Conservation (phyloP, 1,139 yeast genomes). For the Zygosaccharomyces sapae region DNA sequence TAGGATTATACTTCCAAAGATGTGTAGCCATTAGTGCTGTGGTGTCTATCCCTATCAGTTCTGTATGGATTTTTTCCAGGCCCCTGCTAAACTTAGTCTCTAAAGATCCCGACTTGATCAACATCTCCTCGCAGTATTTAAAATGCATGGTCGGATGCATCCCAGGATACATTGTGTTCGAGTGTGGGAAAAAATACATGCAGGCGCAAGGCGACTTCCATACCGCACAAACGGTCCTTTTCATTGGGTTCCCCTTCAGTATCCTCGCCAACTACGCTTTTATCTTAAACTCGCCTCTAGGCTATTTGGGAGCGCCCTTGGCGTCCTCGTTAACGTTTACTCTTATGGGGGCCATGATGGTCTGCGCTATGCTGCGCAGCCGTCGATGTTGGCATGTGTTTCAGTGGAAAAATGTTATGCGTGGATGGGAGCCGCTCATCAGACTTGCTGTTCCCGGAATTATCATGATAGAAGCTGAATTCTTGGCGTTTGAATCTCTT, state of each 20-base stretch:
- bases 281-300: constrained; percentile 38
- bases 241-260: constrained; percentile 41
- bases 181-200: constrained; percentile 42
- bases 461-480: constrained; percentile 44
- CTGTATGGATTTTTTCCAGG: constrained; percentile 43
- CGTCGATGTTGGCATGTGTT: constrained; percentile 39
- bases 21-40: constrained; percentile 42
- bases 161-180: constrained; percentile 42
- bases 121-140: constrained; percentile 38
- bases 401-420: constrained; percentile 31
- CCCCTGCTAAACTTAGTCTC: constrained; percentile 35
- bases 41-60: constrained; percentile 37
- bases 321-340: constrained; percentile 41
- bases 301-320: constrained; percentile 44
- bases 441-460: constrained; percentile 42
- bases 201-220: constrained; percentile 43
- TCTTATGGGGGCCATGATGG: constrained; percentile 37
- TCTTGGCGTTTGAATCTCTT: constrained; percentile 42
- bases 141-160: constrained; percentile 38
- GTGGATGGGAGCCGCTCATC: constrained; percentile 39
- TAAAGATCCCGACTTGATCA: constrained; percentile 36
- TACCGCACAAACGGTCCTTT: constrained; percentile 42
- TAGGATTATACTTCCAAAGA: constrained; percentile 43
- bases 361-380: constrained; percentile 28
- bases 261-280: constrained; percentile 37